Percentiles rank a stretch among this genome's conserved stretches.
These are phyloP conservation scores for Pythium rhizo-oryzae DNA, from an alignment of 352 stramenopile species.

Conservation along the genomic window DNA sequence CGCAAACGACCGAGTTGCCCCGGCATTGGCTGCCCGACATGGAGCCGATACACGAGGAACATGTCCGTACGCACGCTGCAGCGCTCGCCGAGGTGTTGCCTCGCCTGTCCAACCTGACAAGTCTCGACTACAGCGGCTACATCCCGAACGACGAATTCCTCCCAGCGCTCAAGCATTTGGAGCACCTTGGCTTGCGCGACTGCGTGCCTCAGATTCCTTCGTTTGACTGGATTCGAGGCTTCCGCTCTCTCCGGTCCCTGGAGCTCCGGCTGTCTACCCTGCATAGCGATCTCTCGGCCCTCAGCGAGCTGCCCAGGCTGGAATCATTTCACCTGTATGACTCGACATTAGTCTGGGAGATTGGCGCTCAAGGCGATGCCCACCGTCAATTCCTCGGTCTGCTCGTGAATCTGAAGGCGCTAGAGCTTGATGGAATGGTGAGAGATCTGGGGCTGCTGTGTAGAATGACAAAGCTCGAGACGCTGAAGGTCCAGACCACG, in stretches of 20 bases:
- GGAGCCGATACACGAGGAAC: slow-evolving; percentile 5
- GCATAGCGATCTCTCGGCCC: neutral
- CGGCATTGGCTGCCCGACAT: slow-evolving; percentile 8
- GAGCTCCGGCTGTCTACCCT: neutral
- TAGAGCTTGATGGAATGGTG: neutral
- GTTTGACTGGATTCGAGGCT: slow-evolving; percentile 2
- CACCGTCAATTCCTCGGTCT: neutral
- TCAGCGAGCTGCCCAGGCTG: neutral
- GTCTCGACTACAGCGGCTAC: slow-evolving; percentile 5
- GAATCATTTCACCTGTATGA: neutral
- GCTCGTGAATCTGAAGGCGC: neutral
- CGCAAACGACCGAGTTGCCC: neutral
- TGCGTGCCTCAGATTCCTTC: neutral
- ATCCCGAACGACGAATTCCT: slow-evolving; percentile 2
- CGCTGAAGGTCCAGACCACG: neutral
- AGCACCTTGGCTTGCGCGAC: neutral
- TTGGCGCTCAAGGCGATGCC: neutral
- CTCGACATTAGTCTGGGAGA: neutral
- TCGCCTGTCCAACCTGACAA: neutral
- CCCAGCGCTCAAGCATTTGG: neutral
- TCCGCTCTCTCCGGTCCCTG: neutral
- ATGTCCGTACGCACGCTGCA: neutral
- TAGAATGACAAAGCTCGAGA: neutral
- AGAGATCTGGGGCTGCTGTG: neutral
- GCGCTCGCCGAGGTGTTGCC: neutral